These are phyloP conservation scores for Exophiala lecanii-corni DNA, from an alignment of 2,329 filamentous ascomycete genomes.

Conservation along the genomic window DNA sequence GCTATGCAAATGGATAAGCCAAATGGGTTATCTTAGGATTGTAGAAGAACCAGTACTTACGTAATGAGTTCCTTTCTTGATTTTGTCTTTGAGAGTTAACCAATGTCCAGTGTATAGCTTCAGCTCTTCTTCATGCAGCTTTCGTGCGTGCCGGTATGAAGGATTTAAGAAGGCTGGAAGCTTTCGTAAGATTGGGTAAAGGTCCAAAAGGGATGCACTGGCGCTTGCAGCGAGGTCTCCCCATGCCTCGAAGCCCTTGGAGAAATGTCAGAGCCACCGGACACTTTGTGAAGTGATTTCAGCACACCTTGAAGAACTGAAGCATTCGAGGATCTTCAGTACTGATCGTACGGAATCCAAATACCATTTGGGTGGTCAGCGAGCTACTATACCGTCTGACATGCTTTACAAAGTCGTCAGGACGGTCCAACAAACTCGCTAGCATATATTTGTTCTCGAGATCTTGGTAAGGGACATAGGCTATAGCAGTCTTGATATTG, in stretches of 20 bases:
- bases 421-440: constrained; percentile 43
- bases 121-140: constrained; percentile 43
- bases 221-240: constrained; percentile 40
- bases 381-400: constrained; percentile 48
- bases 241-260: constrained; percentile 40
- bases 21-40: too few relatives aligned
- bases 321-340: constrained; percentile 41
- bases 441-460: constrained; percentile 55
- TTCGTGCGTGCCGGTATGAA: too few relatives aligned
- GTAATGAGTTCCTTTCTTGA: constrained; percentile 28
- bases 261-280: too few relatives aligned
- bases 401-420: constrained; percentile 41
- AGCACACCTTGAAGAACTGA: too few relatives aligned
- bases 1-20: too few relatives aligned
- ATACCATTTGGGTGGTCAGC: constrained; percentile 48
- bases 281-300: too few relatives aligned
- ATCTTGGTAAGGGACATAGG: constrained; percentile 53
- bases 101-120: constrained; percentile 40
- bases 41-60: too few relatives aligned
- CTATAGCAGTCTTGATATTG: constrained; percentile 43
- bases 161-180: too few relatives aligned
- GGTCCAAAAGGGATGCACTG: constrained; percentile 42
- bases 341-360: constrained; percentile 41
- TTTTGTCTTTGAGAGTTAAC: constrained; percentile 34
- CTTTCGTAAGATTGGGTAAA: constrained; percentile 42